Conservation (phyloP, 768 basidiomycete genomes). For the Sporobolomyces pararoseus region DNA sequence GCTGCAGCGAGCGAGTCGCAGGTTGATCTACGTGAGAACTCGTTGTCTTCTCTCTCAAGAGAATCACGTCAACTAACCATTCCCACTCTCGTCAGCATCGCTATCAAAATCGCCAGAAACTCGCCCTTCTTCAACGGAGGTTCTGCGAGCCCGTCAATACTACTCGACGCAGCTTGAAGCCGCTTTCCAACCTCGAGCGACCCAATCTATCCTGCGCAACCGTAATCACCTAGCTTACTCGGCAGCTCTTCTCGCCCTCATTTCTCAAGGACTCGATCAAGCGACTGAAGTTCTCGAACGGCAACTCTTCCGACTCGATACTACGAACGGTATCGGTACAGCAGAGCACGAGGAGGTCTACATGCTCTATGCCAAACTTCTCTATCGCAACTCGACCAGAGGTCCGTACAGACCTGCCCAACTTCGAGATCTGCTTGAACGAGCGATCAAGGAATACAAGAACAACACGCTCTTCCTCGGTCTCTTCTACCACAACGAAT, state of each 20-base stretch:
- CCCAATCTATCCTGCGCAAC: constrained; percentile 27
- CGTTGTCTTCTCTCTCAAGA: neutral
- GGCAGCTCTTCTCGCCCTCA: constrained; percentile 45
- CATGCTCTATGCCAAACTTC: constrained; percentile 47
- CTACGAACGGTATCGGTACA: constrained; percentile 15
- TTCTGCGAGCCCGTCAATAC: constrained; percentile 34
- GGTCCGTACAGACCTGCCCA: constrained; percentile 44
- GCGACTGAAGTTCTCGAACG: constrained; percentile 41
- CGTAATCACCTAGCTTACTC: constrained; percentile 37
- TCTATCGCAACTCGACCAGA: constrained; percentile 44
- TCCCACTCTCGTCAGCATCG: neutral
- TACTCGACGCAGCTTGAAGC: constrained; percentile 25
- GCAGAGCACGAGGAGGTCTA: constrained; percentile 47
- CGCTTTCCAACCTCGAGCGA: constrained; percentile 23
- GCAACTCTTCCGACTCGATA: constrained; percentile 41
- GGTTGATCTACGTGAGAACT: constrained; percentile 28
- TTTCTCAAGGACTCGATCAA: constrained; percentile 42
- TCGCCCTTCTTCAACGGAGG: constrained; percentile 11
- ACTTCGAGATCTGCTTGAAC: constrained; percentile 47
- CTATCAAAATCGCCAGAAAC: neutral
- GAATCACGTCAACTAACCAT: too few species aligned
- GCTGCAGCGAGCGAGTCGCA: constrained; percentile 4
- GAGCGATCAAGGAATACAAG: constrained; percentile 48
- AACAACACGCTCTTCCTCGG: constrained; percentile 50
- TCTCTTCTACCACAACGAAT: constrained; percentile 49